These are phyloP conservation scores for Dryas integrifolia DNA, from an alignment of 331 rosid genomes.

Conservation along the genomic window DNA sequence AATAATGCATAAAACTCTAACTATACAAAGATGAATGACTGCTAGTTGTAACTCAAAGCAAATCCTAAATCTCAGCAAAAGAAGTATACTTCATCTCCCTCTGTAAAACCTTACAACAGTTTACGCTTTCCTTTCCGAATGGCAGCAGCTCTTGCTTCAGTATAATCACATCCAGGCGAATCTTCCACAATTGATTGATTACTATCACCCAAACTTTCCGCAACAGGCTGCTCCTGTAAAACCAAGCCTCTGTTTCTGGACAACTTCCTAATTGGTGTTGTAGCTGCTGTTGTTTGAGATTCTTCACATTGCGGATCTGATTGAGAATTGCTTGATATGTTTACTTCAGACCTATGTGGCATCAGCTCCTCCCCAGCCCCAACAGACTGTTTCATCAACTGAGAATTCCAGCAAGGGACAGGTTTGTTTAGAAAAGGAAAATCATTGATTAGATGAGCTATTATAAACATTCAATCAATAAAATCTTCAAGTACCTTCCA, in stretches of 20 bases:
- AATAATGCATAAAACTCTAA: not conserved
- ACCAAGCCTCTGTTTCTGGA: slow-evolving; percentile 64
- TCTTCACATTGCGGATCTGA: not conserved
- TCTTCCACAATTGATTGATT: slow-evolving; percentile 25
- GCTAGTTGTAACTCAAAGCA: not conserved
- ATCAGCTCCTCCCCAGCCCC: slow-evolving; percentile 64
- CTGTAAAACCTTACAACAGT: slow-evolving; percentile 1
- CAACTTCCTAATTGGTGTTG: slow-evolving; percentile 71
- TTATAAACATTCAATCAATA: not conserved
- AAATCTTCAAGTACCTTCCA: slow-evolving; percentile 57
- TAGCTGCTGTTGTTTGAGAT: slow-evolving; percentile 31
- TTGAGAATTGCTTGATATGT: slow-evolving; percentile 14
- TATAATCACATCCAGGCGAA: not conserved
- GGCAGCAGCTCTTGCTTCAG: slow-evolving; percentile 15
- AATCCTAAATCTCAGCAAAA: not conserved
- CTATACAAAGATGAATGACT: not conserved
- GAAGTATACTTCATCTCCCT: not conserved
- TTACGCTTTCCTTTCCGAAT: slow-evolving; percentile 22
- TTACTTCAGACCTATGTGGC: slow-evolving; percentile 48
- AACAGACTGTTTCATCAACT: slow-evolving; percentile 60
- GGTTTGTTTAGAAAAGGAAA: not conserved
- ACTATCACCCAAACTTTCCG: slow-evolving; percentile 48
- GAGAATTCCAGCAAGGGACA: slow-evolving; percentile 19
- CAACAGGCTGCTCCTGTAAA: slow-evolving; percentile 50
- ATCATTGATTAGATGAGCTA: not conserved